Base-by-base conservation (phyloP, 164 flowering plant genomes). In the Warburgia ugandensis region DNA sequence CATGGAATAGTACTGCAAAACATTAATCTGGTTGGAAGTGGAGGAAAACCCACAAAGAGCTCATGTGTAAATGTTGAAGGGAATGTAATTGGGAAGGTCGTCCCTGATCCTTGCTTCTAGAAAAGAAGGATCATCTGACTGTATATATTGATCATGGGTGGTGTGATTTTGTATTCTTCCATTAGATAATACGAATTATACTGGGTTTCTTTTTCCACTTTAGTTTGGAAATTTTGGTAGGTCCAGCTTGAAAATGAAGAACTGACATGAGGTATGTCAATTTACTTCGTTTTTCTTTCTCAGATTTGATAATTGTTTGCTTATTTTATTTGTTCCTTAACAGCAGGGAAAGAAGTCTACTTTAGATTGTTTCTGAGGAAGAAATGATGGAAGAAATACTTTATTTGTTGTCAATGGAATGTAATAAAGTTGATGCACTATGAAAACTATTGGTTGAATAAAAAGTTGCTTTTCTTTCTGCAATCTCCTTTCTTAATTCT, bases 1-100 rank as follows among this genome's bases (percentile, higher is more conserved):
- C 48, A 29, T 6, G 68, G 64, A 16, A 70, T 79, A 27, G 47
- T 69, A 30, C 12, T 74, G 50, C 62, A 68, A 40, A 57, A 64
- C 51, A 55, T 77, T n/a, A 49, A 69, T 45, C 54, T 77, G 39
- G 58, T 16, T 17, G 49, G 44, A 23, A 41, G 1, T 12, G 61
- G 45, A 7, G 64, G 55, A 29, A 12, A 29, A 16, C 1, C 27
- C 10, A 50, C 56, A 5, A 56, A 41, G 38, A 66, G 72, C 38
- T 36, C 16, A 3, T 73, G 77, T 68, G 56, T 52, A 10, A 67
- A 74, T 56, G 68, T 65, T 20, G n/a, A 48, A 9, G 58, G 61
- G 26, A 16, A 19, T 8, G 16, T 41, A 28, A 27, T 5, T 5
- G 75, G 73, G 38, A 8, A 40, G 11, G 23, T 62, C 28, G 27